A percentile compares a stretch with the other conserved stretches of the same genome.
Conservation (phyloP, 805 yeast species). For the Wickerhamomyces bovis region DNA sequence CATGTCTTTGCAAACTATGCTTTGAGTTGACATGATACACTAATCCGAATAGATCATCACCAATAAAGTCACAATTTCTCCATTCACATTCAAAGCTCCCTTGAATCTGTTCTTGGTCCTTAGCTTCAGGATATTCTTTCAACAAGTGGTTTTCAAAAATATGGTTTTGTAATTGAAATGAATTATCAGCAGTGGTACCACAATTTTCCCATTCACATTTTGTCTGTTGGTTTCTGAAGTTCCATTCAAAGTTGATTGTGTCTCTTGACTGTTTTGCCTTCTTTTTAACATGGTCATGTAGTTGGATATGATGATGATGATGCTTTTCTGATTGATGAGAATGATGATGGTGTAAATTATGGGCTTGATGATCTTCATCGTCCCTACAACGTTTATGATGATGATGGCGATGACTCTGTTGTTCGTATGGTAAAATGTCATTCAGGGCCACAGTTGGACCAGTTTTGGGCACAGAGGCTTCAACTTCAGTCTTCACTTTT, state of each 20-base stretch:
- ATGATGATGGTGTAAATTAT: conserved; percentile 20
- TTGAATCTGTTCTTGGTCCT: background rate
- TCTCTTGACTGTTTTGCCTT: conserved; percentile 6
- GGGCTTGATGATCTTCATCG: conserved; percentile 13
- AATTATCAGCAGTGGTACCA: conserved; percentile 32
- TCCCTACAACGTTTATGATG: conserved; percentile 12
- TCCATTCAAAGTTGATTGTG: conserved; percentile 23
- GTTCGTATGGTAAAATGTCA: background rate
- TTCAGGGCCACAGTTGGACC: background rate
- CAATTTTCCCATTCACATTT: conserved; percentile 72
- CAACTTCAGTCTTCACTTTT: conserved; percentile 1
- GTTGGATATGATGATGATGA: conserved; percentile 33
- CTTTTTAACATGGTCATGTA: conserved; percentile 27
- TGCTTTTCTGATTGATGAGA: conserved; percentile 26
- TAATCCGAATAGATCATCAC: conserved; percentile 46
- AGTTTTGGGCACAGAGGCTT: background rate
- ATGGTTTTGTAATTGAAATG: conserved; percentile 44
- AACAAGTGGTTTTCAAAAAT: conserved; percentile 42
- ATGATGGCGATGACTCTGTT: conserved; percentile 2
- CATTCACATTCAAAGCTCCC: conserved; percentile 53
- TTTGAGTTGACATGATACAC: conserved; percentile 51
- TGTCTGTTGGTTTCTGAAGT: conserved; percentile 34
- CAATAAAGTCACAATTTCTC: conserved; percentile 60
- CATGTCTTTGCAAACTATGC: conserved; percentile 35
- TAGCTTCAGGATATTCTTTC: conserved; percentile 17